phyloP scores from a whole-genome alignment of 2,329 filamentous ascomycete species.

The Aspergillus pseudoglaucus region DNA sequence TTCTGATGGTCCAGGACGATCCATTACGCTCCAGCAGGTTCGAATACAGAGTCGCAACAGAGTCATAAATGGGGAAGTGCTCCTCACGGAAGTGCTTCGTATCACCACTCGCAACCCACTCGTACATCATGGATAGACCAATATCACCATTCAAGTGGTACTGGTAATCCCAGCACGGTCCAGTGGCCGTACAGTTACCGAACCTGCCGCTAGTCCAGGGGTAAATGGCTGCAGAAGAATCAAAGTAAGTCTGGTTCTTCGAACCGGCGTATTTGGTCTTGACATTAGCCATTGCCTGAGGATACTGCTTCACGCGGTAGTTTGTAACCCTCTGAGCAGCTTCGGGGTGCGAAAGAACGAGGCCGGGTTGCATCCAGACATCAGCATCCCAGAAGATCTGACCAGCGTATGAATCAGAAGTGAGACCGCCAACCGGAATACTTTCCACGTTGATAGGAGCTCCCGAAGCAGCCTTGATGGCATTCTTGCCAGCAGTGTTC shows the following conservation, averaged over 20 bases:
- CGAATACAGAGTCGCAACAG: constrained; percentile 55
- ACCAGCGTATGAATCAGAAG: constrained; percentile 62
- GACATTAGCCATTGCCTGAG: constrained; percentile 56
- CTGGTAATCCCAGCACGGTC: constrained; percentile 63
- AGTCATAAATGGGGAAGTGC: constrained; percentile 59
- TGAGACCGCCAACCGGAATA: constrained; percentile 61
- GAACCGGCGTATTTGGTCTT: constrained; percentile 51
- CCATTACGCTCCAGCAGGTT: constrained; percentile 56
- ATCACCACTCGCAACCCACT: constrained; percentile 56
- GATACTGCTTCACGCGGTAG: constrained; percentile 54
- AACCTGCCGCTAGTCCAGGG: constrained; percentile 62
- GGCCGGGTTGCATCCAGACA: constrained; percentile 62
- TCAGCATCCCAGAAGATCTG: constrained; percentile 62
- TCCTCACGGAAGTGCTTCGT: constrained; percentile 48
- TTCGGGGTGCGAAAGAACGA: constrained; percentile 58
- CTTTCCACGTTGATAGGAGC: constrained; percentile 54
- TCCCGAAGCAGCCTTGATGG: constrained; percentile 44
- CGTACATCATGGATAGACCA: constrained; percentile 55
- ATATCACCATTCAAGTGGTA: constrained; percentile 68
- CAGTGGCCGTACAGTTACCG: constrained; percentile 61
- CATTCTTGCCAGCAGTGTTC: constrained; percentile 49
- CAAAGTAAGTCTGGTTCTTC: constrained; percentile 54
- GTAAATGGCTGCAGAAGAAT: constrained; percentile 54
- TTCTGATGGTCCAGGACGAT: constrained; percentile 48
- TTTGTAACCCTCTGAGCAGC: constrained; percentile 58